phyloP scores from a whole-genome alignment of 2,329 filamentous ascomycete genomes.

The Penicillium freii region DNA sequence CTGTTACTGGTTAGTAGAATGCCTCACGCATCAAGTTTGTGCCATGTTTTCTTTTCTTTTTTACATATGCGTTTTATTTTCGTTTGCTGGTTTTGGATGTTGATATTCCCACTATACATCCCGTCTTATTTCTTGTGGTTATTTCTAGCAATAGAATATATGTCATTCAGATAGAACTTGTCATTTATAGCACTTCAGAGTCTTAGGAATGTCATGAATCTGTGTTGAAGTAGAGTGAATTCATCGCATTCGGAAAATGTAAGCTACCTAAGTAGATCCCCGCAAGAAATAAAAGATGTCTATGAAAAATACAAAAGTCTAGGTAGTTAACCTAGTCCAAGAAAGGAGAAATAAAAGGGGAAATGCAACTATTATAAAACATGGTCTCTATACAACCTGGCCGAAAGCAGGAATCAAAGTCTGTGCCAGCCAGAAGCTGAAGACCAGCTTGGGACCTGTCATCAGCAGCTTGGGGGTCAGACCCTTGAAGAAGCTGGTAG shows the following conservation, averaged over 20 bases:
- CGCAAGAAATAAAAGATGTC: slow-evolving; percentile 12
- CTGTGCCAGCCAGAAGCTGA: slow-evolving; percentile 99
- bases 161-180: neutral
- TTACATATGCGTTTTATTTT: neutral
- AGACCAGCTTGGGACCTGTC: slow-evolving; percentile 98
- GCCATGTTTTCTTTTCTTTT: neutral
- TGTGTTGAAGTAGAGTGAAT: slow-evolving; percentile 5
- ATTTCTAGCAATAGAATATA: slow-evolving; percentile 5
- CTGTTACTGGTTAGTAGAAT: slow-evolving; percentile 38
- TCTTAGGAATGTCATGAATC: neutral
- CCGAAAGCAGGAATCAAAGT: slow-evolving; percentile 94
- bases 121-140: slow-evolving; percentile 7
- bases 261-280: slow-evolving; percentile 7
- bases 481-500: slow-evolving; percentile 93
- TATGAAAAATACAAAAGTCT: slow-evolving; percentile 15
- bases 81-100: slow-evolving; percentile 6
- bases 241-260: slow-evolving; percentile 10
- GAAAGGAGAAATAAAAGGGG: slow-evolving; percentile 11
- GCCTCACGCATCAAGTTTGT: neutral
- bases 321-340: neutral
- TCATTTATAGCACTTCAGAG: neutral
- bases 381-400: slow-evolving; percentile 54
- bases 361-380: slow-evolving; percentile 21
- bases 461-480: slow-evolving; percentile 95
- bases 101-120: slow-evolving; percentile 12